Conservation (phyloP, 1,139 yeast genomes). For the Nakaseomyces delphensis region DNA sequence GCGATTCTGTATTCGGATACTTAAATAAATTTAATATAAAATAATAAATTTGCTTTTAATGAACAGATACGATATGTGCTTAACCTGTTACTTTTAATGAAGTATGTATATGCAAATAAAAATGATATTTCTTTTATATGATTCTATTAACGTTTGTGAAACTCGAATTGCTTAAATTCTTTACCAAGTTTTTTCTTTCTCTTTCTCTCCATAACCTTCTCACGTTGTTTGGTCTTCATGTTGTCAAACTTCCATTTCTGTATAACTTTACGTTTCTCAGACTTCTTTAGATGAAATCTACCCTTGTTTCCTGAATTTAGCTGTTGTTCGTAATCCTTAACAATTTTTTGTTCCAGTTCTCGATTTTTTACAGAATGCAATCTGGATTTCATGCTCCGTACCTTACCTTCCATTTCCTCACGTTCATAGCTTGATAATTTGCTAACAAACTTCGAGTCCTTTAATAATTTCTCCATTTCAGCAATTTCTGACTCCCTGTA, state of each 20-base stretch:
- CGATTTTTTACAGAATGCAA: conserved; percentile 68
- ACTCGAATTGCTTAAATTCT: conserved; percentile 76
- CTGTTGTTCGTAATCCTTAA: conserved; percentile 37
- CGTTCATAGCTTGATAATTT: conserved; percentile 42
- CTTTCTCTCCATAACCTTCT: conserved; percentile 84
- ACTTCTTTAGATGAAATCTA: conserved; percentile 59
- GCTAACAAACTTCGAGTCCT: conserved; percentile 44
- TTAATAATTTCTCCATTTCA: conserved; percentile 49
- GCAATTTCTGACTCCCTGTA: conserved; percentile 66
- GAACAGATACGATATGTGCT: no score
- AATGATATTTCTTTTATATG: neutral
- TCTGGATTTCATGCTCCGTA: conserved; percentile 62
- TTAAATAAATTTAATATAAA: neutral
- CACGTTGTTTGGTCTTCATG: conserved; percentile 77
- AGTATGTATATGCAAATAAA: neutral
- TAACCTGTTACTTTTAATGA: no score
- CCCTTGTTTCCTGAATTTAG: conserved; percentile 30
- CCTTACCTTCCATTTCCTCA: conserved; percentile 43
- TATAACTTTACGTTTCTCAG: conserved; percentile 75
- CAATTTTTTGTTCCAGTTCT: conserved; percentile 62
- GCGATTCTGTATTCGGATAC: no score
- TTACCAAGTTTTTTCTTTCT: conserved; percentile 88
- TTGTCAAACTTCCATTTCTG: conserved; percentile 81
- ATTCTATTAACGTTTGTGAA: conserved; percentile 29
- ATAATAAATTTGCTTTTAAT: neutral